A percentile compares a stretch with the other conserved stretches of the same genome.
Conservation (phyloP, 768 basidiomycete genomes). For the Collybia mongolica region DNA sequence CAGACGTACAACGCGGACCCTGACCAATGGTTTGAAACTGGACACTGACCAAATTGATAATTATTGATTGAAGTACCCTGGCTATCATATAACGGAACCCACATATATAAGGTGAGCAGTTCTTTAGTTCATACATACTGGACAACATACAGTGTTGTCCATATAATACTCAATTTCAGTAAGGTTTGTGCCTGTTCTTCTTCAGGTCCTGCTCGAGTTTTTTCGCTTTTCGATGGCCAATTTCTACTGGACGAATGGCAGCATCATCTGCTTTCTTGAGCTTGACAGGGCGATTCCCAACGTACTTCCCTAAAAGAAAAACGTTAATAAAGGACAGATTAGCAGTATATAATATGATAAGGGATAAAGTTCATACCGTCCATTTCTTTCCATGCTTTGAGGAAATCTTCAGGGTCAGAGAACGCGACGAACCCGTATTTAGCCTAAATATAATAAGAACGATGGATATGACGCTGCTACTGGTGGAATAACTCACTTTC, state of each 20-base stretch:
- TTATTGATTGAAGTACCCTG: no score
- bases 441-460: constrained; percentile 49
- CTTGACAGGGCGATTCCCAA: constrained; percentile 96
- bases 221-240: constrained; percentile 90
- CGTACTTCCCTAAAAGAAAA: constrained; percentile 76
- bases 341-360: not conserved
- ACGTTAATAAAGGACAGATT: constrained; percentile 5
- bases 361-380: constrained; percentile 60
- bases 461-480: not conserved
- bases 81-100: no score
- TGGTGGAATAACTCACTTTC: constrained; percentile 55
- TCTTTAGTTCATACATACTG: not conserved
- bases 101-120: no score
- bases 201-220: constrained; percentile 88
- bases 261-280: constrained; percentile 91
- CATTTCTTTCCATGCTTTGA: constrained; percentile 99
- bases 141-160: constrained; percentile 18
- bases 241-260: constrained; percentile 86
- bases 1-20: no score
- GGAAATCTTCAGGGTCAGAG: constrained; percentile 96
- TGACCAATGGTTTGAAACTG: no score
- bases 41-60: no score
- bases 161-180: constrained; percentile 37
- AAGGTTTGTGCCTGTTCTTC: constrained; percentile 89
- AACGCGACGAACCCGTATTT: constrained; percentile 98